A percentile compares a stretch with the other conserved stretches of the same genome.
phyloP scores from a whole-genome alignment of 1,139 yeast genomes.

The Yamadazyma blattariae region DNA sequence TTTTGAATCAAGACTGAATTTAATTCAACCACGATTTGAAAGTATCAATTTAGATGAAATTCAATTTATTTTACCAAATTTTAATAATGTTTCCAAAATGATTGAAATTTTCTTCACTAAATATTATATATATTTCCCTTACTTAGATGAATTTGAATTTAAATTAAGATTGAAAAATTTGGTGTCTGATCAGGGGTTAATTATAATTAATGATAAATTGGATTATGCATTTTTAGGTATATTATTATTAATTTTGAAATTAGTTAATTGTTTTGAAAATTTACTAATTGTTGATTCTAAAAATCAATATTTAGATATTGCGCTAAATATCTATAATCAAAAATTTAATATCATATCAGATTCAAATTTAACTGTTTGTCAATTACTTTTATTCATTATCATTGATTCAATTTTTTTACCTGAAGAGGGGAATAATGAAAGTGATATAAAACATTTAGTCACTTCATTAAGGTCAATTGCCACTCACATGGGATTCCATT shows the following conservation, averaged over 20 bases:
- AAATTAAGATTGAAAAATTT: constrained; percentile 18
- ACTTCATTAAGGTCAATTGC: neutral
- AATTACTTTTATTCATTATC: constrained; percentile 3
- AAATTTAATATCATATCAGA: constrained; percentile 3
- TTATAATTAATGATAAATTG: constrained; percentile 9
- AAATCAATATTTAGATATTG: constrained; percentile 3
- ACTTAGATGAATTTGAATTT: constrained; percentile 39
- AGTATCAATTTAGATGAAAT: constrained; percentile 1
- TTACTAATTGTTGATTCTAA: constrained; percentile 1
- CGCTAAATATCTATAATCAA: constrained; percentile 4
- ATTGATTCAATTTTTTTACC: constrained; percentile 2
- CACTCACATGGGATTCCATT: constrained; percentile 4
- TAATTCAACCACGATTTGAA: neutral
- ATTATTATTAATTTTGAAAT: constrained; percentile 19
- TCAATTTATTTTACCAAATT: constrained; percentile 34
- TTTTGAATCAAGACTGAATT: constrained; percentile 2
- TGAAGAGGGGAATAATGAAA: constrained; percentile 3
- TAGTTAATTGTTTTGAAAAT: constrained; percentile 10
- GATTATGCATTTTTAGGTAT: constrained; percentile 26
- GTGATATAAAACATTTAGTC: constrained; percentile 1
- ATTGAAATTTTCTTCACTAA: constrained; percentile 42
- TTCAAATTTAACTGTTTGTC: constrained; percentile 3
- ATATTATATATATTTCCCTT: constrained; percentile 47
- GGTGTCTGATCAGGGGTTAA: constrained; percentile 12
- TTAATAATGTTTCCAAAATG: constrained; percentile 41